These are phyloP conservation scores for Tremella mesenterica DNA, from an alignment of 768 basidiomycete species.

Conservation along the genomic window DNA sequence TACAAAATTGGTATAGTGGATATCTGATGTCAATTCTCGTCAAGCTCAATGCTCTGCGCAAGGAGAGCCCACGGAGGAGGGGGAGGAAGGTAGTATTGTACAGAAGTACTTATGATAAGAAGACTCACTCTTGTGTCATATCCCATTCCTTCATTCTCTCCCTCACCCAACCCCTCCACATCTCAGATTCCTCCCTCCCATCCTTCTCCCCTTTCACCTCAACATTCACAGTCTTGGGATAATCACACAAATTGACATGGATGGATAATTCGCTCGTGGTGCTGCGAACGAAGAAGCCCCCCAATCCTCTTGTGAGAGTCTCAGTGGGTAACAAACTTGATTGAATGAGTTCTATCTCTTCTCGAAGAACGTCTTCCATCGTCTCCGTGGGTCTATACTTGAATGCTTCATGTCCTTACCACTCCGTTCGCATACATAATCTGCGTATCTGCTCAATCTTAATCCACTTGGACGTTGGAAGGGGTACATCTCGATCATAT, in stretches of 20 bases:
- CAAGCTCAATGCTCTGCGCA: constrained; percentile 31
- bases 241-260: constrained; percentile 12
- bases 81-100: constrained; percentile 38
- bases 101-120: no score
- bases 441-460: no score
- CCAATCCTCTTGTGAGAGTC: constrained; percentile 6
- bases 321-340: constrained; percentile 61
- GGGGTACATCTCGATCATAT: no score
- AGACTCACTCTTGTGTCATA: constrained; percentile 25
- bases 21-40: constrained; percentile 51
- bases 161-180: constrained; percentile 26
- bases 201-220: constrained; percentile 28
- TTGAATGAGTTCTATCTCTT: constrained; percentile 55
- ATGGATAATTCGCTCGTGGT: constrained; percentile 34
- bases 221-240: constrained; percentile 11
- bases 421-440: no score
- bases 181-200: constrained; percentile 37
- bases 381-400: no score
- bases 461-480: no score
- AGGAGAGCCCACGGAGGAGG: no score
- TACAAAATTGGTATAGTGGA: constrained; percentile 56
- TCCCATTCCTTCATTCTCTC: constrained; percentile 32
- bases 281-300: constrained; percentile 14
- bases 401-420: no score
- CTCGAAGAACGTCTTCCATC: no score